These are phyloP conservation scores for Carex myosuroides DNA, from an alignment of 176 grass and related monocot genomes.

Conservation along the genomic window DNA sequence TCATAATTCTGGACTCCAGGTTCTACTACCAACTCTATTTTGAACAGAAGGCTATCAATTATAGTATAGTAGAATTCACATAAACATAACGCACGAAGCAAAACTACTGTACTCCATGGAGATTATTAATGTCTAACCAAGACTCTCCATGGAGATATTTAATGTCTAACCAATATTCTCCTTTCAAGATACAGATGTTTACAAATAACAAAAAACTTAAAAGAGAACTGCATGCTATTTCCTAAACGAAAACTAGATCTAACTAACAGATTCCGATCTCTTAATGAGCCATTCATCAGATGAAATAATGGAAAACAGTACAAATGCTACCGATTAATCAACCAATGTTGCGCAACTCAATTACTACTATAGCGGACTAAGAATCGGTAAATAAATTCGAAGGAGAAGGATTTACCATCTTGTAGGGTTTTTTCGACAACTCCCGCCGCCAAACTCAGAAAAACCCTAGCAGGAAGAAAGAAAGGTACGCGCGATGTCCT, in stretches of 20 bases:
- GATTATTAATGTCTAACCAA: neutral
- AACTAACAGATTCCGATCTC: neutral
- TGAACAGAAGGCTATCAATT: neutral
- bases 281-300: neutral
- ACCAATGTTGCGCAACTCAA: neutral
- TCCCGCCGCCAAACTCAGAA: constrained; percentile 8
- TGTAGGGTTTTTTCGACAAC: neutral
- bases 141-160: neutral
- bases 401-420: neutral
- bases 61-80: neutral
- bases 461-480: constrained; percentile 19
- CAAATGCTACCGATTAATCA: neutral
- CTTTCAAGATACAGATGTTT: neutral
- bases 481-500: neutral
- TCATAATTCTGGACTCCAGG: neutral
- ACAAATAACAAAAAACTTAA: neutral
- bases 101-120: neutral
- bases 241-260: neutral
- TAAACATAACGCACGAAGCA: neutral
- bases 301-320: neutral
- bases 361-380: neutral
- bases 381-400: neutral
- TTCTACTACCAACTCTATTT: neutral
- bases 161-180: neutral
- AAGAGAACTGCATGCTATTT: neutral